Evolutionary conservation across 257 asterid genomes (phyloP).

Genomic region (Solanum chmielewskii): DNA sequence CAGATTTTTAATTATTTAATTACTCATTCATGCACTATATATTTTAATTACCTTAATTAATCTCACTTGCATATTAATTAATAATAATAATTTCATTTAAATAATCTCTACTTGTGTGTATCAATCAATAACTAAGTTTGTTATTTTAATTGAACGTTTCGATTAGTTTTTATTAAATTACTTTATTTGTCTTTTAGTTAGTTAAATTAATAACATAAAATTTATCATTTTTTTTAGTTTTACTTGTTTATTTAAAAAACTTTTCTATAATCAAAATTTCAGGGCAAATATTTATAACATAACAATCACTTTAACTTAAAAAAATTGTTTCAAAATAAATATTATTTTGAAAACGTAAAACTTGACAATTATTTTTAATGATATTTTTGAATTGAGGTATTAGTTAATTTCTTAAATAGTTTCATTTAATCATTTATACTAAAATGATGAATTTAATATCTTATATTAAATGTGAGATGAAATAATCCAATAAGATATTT

Average conservation of each 20-base stretch:
- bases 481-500: too few species aligned
- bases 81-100: background rate
- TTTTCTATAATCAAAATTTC: too few species aligned
- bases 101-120: background rate
- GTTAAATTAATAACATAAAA: background rate
- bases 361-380: background rate
- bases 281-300: background rate
- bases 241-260: too few species aligned
- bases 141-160: background rate
- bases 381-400: background rate
- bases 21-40: background rate
- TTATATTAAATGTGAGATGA: background rate
- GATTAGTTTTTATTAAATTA: background rate
- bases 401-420: too few species aligned
- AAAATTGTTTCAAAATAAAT: too few species aligned
- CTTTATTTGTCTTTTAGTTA: too few species aligned
- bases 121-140: background rate
- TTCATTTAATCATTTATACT: background rate
- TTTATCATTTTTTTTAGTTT: too few species aligned
- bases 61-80: background rate
- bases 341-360: too few species aligned
- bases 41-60: constrained; percentile 1
- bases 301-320: background rate
- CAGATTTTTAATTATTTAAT: background rate
- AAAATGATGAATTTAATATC: background rate